phyloP scores from a whole-genome alignment of 192 early-diverging fungal genomes.

The Phycomyces blakesleeanus region DNA sequence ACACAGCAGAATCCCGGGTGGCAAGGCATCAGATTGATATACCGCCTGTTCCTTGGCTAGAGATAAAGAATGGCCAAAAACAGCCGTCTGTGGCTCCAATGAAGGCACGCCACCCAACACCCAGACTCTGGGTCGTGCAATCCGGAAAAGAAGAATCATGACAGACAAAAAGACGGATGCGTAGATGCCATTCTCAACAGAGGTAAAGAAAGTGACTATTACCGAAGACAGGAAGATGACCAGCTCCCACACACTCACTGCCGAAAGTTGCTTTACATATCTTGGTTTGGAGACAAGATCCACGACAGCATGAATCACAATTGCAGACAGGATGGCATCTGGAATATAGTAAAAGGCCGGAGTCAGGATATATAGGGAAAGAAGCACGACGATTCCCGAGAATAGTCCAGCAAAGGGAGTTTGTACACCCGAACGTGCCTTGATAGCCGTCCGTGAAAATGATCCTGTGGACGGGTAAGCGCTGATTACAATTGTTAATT shows the following conservation, averaged over 20 bases:
- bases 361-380: constrained; percentile 74
- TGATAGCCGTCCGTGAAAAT: constrained; percentile 90
- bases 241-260: constrained; percentile 48
- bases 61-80: constrained; percentile 11
- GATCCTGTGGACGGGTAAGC: constrained; percentile 89
- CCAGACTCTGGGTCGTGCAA: constrained; percentile 64
- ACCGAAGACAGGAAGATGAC: constrained; percentile 48
- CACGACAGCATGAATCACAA: constrained; percentile 71
- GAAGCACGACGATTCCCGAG: constrained; percentile 67
- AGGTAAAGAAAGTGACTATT: constrained; percentile 58
- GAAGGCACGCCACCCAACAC: constrained; percentile 37
- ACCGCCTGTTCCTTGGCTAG: not conserved
- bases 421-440: constrained; percentile 74
- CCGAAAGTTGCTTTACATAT: constrained; percentile 55
- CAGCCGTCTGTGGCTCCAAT: not conserved
- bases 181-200: constrained; percentile 68
- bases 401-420: constrained; percentile 74
- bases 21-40: constrained; percentile 10
- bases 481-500: constrained; percentile 16
- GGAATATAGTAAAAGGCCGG: constrained; percentile 82
- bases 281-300: constrained; percentile 63
- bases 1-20: constrained; percentile 69
- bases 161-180: constrained; percentile 66
- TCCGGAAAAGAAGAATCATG: constrained; percentile 67
- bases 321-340: constrained; percentile 68